Conservation (phyloP, 495 filamentous ascomycete species). For the Tuber magnatum region DNA sequence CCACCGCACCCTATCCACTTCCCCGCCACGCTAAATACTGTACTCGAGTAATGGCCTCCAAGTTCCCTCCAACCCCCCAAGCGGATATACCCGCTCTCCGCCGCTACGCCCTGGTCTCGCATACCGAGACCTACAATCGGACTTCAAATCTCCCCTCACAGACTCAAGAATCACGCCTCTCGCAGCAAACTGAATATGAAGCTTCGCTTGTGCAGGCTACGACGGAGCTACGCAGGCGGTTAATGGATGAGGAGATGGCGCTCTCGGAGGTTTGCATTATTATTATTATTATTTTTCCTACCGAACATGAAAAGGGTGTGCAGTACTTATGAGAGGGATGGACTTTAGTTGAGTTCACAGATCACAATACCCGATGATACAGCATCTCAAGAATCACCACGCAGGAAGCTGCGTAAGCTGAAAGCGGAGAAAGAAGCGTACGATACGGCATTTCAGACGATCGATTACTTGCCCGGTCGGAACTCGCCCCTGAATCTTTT, state of each 20-base stretch:
- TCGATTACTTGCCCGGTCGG: constrained; percentile 25
- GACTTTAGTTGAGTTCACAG: constrained; percentile 12
- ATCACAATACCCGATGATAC: constrained; percentile 1
- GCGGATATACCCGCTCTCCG: constrained; percentile 27
- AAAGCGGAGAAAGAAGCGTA: constrained; percentile 15
- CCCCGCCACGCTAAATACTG: neutral
- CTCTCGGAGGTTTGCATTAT: constrained; percentile 5
- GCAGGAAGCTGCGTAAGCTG: constrained; percentile 11
- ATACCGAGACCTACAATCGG: constrained; percentile 12
- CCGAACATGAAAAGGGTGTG: neutral
- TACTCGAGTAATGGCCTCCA: constrained; percentile 25
- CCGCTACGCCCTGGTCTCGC: constrained; percentile 19
- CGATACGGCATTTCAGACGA: constrained; percentile 9
- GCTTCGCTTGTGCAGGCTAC: constrained; percentile 14
- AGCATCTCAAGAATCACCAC: neutral
- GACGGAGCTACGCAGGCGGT: constrained; percentile 17
- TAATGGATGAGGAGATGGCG: constrained; percentile 26
- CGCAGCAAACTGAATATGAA: constrained; percentile 15
- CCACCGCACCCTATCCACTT: neutral
- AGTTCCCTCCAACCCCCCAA: neutral
- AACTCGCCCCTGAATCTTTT: constrained; percentile 26
- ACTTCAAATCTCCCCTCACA: neutral
- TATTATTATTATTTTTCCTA: neutral
- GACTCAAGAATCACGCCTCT: constrained; percentile 2
- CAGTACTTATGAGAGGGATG: neutral